Evolutionary conservation across 495 filamentous ascomycete genomes (phyloP), one percentile per base, ranked within the genome.

Genomic region (Endocarpon pusillum): DNA sequence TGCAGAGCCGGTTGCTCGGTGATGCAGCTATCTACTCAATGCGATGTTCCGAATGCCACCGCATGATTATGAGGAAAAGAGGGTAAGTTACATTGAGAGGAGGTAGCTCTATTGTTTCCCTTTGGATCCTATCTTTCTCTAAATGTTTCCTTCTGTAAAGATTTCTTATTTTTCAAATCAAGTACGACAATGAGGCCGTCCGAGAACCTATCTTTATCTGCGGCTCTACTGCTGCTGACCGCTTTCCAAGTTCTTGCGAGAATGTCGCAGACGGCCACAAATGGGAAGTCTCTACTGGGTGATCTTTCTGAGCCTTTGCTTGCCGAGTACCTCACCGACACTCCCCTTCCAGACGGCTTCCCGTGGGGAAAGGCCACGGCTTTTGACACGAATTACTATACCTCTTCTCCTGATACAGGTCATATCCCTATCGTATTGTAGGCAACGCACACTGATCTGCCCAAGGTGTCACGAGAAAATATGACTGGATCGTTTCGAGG

Each of bases 401-500:
- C 26, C n/a, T 17, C 38, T 8, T 41, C 39, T 16, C 49, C 55
- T 4, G 41, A 45, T 12, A 58, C 55, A 31, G 28, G 28, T 31
- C 5, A 5, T n/a, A n/a, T n/a, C n/a, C n/a, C 5, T 31, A 31
- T 15, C 5, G 7, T 31, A 5, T 31, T 14, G 14, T 17, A 5
- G 7, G 5, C 5, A 31, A 5, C 7, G 28, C 12, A 5, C 19
- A n/a, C 7, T 14, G 14, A 14, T 15, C 28, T 5, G 5, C 4
- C 12, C 28, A 7, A 31, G 28, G 28, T n/a, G 28, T 31, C 19
- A 17, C 19, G 12, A 45, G 52, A 10, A 31, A 46, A 30, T 61
- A 59, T 34, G 45, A 57, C 12, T 59, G 56, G 33, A 47, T 38
- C 0, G 44, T 61, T 15, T 24, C 34, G 1, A 33, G 44, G 7